phyloP scores from a whole-genome alignment of 306 rosid species.

The Prinsepia uniflora region DNA sequence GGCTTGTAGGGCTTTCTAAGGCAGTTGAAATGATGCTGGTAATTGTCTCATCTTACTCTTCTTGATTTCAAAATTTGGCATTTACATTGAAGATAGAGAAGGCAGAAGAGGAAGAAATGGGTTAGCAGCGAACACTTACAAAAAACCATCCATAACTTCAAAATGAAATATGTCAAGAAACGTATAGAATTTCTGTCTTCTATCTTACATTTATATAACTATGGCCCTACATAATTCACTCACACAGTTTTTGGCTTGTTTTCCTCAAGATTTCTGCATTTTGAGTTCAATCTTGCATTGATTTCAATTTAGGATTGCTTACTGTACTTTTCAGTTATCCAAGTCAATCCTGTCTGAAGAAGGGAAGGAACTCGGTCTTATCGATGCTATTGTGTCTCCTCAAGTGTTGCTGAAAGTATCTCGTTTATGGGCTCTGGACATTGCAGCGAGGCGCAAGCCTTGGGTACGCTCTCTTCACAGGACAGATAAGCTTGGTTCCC shows the following conservation, averaged over 20 bases:
- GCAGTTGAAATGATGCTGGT: conserved; percentile 97
- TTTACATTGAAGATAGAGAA: not conserved
- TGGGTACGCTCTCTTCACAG: conserved; percentile 84
- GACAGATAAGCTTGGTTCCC: conserved; percentile 76
- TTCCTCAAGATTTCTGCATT: not conserved
- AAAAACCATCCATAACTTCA: not conserved
- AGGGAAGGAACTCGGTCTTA: conserved; percentile 86
- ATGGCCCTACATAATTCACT: not conserved
- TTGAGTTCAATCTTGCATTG: not conserved
- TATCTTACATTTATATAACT: not conserved
- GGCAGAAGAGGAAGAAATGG: not conserved
- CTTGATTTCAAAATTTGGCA: not conserved
- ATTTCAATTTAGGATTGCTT: not conserved
- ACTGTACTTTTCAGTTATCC: conserved; percentile 49
- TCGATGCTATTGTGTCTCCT: conserved; percentile 71
- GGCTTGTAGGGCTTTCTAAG: conserved; percentile 78
- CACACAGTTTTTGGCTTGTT: not conserved
- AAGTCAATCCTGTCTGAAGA: conserved; percentile 83
- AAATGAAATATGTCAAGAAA: not conserved
- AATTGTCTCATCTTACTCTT: conserved; percentile 16
- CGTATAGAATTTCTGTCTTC: not conserved
- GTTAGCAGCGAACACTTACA: not conserved
- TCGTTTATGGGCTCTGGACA: conserved; percentile 72
- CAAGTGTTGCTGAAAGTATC: conserved; percentile 77
- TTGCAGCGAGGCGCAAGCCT: conserved; percentile 70